Base-by-base conservation (phyloP, 1,284 basidiomycete species). In the Lentinula novae-zelandiae region DNA sequence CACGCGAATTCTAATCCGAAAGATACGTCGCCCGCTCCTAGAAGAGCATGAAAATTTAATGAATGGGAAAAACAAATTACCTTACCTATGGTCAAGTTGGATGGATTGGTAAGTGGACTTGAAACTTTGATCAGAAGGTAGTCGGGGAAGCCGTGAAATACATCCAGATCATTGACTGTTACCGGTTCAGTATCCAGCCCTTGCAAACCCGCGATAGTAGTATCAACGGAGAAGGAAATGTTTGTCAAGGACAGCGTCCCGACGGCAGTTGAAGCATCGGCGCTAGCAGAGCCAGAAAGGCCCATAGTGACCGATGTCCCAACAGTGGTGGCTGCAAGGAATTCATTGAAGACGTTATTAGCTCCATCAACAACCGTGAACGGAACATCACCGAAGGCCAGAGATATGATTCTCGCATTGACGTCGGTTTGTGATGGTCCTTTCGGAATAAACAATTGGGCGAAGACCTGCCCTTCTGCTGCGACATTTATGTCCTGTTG, bases 41-140 rank as follows among this genome's bases (percentile, higher is more conserved):
- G 39, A 60, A 46, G 17, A 46, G 40, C n/a, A 22, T 46, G 12
- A 50, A 38, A 36, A 39, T 40, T 50, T 34, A 27, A 27, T 27
- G 55, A 64, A 64, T 27, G n/a, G 31, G 49, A 27, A 38, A 20
- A 27, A 33, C 9, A 54, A 22, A 8, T 22, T 38, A 22, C 10
- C 52, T 72, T 72, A 72, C 84, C 85, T 38, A 92, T 46, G n/a
- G 44, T 46, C 44, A 46, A 46, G 20, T 86, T 7, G 22, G 44
- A 46, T 20, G 86, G 87, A 64, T 87, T 87, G 67, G 81, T 85
- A 33, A 88, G 68, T 2, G 76, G 74, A 38, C 81, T 81, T 42
- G 81, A 75, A n/a, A 85, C 82, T 64, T 79, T 89, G 74, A 92
- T 92, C 58, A 90, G 75, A n/a, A 92, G 75, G 70, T 81, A 89